Evolutionary conservation across 2,329 filamentous ascomycete species (phyloP).

Genomic region (Stagonosporopsis tanaceti): DNA sequence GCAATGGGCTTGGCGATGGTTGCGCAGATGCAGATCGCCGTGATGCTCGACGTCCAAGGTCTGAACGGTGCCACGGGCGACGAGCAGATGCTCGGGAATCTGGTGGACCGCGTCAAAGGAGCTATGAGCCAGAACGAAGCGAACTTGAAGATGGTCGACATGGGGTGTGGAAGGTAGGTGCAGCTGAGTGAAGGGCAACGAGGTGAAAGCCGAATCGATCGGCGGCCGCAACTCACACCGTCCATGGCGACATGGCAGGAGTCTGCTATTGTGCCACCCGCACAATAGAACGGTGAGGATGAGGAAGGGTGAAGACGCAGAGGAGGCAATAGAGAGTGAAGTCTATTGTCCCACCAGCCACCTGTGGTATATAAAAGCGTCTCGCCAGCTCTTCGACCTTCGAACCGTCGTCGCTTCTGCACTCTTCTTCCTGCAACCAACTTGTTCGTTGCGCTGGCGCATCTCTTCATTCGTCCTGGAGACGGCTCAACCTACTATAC

Average conservation of each 20-base stretch:
- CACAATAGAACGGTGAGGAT: not conserved
- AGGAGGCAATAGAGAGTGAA: not conserved
- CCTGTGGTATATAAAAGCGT: not conserved
- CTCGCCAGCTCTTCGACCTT: not conserved
- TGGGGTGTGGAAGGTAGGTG: conserved; percentile 5
- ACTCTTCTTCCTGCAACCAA: not conserved
- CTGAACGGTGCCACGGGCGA: conserved; percentile 18
- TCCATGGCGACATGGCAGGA: not conserved
- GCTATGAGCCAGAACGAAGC: conserved; percentile 29
- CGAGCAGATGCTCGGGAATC: conserved; percentile 14
- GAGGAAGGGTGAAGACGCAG: not conserved
- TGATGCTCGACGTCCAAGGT: conserved; percentile 23
- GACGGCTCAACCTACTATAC: not conserved
- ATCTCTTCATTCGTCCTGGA: not conserved
- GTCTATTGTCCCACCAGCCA: not conserved
- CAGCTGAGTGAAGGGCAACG: not conserved
- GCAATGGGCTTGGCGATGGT: conserved; percentile 26
- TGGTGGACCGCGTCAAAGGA: conserved; percentile 26
- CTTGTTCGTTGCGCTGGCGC: not conserved
- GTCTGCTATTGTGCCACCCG: not conserved
- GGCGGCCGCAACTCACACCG: not conserved
- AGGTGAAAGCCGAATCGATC: not conserved
- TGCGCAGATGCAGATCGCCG: conserved; percentile 24
- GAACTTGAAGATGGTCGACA: conserved; percentile 21
- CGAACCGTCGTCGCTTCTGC: not conserved